phyloP scores from a whole-genome alignment of 345 rosid genomes.

The Eutrema japonicum region DNA sequence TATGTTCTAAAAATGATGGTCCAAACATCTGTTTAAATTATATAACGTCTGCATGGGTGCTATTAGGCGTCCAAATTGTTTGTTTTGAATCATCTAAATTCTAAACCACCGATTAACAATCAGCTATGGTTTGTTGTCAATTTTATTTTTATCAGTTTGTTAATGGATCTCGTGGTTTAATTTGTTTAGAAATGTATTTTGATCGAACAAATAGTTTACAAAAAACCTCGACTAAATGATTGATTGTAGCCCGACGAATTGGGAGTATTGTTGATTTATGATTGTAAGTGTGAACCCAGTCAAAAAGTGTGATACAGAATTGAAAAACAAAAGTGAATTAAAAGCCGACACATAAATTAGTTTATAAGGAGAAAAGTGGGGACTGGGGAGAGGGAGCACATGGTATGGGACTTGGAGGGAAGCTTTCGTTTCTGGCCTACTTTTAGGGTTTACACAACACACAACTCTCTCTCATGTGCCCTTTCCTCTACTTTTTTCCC shows the following conservation, averaged over 20 bases:
- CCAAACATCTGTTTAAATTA: too few relatives aligned
- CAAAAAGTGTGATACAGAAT: conserved; percentile 28
- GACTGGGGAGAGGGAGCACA: conserved; percentile 40
- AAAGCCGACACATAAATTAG: conserved; percentile 21
- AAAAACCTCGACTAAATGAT: neutral
- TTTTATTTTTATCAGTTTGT: neutral
- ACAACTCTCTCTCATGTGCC: conserved; percentile 34
- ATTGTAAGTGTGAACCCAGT: conserved; percentile 19
- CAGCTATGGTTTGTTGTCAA: neutral
- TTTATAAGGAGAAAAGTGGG: conserved; percentile 26
- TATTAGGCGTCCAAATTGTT: too few relatives aligned
- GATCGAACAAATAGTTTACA: neutral
- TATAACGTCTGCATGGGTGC: too few relatives aligned
- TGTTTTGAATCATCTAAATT: too few relatives aligned
- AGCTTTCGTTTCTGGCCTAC: conserved; percentile 3
- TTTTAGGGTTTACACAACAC: conserved; percentile 29
- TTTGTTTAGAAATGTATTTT: neutral
- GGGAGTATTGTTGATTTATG: conserved; percentile 28
- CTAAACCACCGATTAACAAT: too few relatives aligned
- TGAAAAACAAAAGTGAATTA: conserved; percentile 3
- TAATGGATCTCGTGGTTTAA: neutral
- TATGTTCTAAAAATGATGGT: too few relatives aligned
- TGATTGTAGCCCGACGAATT: conserved; percentile 12
- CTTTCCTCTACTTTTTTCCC: neutral
- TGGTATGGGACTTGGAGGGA: conserved; percentile 28